Base-by-base conservation (phyloP, 208 protist genomes). In the Crithidia fasciculata region DNA sequence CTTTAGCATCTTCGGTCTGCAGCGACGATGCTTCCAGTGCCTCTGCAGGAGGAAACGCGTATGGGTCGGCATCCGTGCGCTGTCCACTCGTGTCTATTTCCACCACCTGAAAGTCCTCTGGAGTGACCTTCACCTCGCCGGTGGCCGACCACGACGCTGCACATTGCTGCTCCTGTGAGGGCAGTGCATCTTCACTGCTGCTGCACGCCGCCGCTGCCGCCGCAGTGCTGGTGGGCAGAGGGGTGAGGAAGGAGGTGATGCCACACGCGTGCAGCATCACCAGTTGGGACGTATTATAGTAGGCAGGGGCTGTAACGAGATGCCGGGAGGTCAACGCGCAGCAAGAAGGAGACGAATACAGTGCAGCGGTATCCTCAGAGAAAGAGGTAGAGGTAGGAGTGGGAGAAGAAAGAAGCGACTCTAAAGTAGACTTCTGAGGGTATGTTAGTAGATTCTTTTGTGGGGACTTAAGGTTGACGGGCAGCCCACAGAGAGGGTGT, bases 91-190 rank as follows among this genome's bases (percentile, higher is more conserved):
- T 74, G 56, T 96, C 91, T 13, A 94, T 59, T 65, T 96, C 91
- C 9, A 93, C 87, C 40, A 96, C 91, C 6, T 90, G 62, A 67
- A 96, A 96, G 68, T 93, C 88, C 15, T 88, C 82, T n/a, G 88
- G 83, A 1, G 15, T 16, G 4, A 60, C 8, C 76, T 96, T 96
- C 10, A 96, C 40, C 10, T 78, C 50, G 16, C 70, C 86, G 3
- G 78, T 77, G 56, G 73, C 75, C 10, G 63, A 73, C 37, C 55
- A 41, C 40, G 9, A 0, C 50, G 16, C 5, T 36, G 50, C 4
- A 16, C 16, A 16, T 2, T 13, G 28, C 0, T 6, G 9, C 41
- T 7, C 2, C 7, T 7, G 3, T 13, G 60, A 37, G 47, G 36
- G 36, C 45, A 13, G 2, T 49, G 45, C 12, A 8, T 49, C 45